A percentile compares a stretch with the other conserved stretches of the same genome.
phyloP scores from a whole-genome alignment of 257 asterid genomes.

The Solanum medicagineum region DNA sequence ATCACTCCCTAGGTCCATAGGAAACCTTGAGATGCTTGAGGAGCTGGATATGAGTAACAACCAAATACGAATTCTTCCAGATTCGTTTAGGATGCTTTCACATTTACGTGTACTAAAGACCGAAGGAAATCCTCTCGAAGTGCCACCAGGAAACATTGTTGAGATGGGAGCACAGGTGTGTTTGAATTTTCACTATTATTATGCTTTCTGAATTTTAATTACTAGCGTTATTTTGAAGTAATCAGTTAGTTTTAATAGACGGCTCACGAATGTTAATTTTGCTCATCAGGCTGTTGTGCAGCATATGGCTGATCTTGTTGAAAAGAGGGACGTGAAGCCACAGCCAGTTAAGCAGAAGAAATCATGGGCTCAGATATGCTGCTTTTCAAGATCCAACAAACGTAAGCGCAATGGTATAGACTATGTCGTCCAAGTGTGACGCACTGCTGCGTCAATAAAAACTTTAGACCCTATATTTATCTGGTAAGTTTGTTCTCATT shows the following conservation, averaged over 20 bases:
- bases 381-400: conserved; percentile 58
- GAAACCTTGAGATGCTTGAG: conserved; percentile 14
- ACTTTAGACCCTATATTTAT: neutral
- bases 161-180: conserved; percentile 60
- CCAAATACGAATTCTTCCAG: conserved; percentile 71
- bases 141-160: conserved; percentile 46
- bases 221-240: neutral
- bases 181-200: neutral
- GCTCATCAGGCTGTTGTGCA: conserved; percentile 62
- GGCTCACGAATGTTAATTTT: neutral
- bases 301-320: conserved; percentile 62
- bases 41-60: conserved; percentile 28
- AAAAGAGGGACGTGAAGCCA: conserved; percentile 51
- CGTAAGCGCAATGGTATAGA: conserved; percentile 52
- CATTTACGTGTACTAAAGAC: conserved; percentile 42
- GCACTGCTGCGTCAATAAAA: neutral
- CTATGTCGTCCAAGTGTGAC: conserved; percentile 24
- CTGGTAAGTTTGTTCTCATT: conserved; percentile 16
- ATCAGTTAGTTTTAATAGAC: neutral
- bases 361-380: conserved; percentile 69
- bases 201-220: neutral
- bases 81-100: conserved; percentile 67
- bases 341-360: conserved; percentile 63
- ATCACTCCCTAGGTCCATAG: conserved; percentile 13
- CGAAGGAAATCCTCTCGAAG: conserved; percentile 73